These are phyloP conservation scores for Pythium oligandrum DNA, from an alignment of 352 stramenopile species.

Conservation along the genomic window DNA sequence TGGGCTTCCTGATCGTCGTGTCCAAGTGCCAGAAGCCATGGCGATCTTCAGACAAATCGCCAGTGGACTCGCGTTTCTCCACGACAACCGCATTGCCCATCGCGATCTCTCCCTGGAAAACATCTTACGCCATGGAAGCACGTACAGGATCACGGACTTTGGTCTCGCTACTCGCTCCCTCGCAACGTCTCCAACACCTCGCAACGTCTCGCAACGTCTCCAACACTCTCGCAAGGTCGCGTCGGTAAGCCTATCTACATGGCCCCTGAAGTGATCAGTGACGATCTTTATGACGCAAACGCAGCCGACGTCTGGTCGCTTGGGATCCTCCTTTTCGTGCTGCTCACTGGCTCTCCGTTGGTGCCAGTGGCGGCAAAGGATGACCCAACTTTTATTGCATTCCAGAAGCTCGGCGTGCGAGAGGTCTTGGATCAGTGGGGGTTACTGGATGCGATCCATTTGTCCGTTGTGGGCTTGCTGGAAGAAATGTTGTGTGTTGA, in stretches of 20 bases:
- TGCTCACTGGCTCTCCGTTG: conserved; percentile 46
- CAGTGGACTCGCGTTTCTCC: conserved; percentile 20
- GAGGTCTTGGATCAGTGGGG: conserved; percentile 40
- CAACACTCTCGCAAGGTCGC: conserved; percentile 1
- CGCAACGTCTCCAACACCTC: not conserved
- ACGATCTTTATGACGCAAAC: conserved; percentile 23
- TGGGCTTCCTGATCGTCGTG: not conserved
- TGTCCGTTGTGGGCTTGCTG: too few species aligned
- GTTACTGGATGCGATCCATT: too few species aligned
- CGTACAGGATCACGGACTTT: conserved; percentile 53
- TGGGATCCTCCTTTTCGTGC: conserved; percentile 51
- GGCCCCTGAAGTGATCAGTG: conserved; percentile 28
- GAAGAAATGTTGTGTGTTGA: too few species aligned
- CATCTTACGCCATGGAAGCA: conserved; percentile 31
- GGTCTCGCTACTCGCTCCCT: conserved; percentile 29
- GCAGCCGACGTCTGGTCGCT: conserved; percentile 55
- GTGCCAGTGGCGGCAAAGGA: conserved; percentile 29
- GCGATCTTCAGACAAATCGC: conserved; percentile 22
- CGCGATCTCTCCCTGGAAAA: conserved; percentile 36
- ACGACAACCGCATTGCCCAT: conserved; percentile 21
- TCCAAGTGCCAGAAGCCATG: conserved; percentile 13
- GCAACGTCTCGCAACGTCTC: not conserved
- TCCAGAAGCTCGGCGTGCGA: conserved; percentile 22
- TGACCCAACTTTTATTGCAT: conserved; percentile 24
- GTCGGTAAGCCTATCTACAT: conserved; percentile 23